A percentile compares a stretch with the other conserved stretches of the same genome.
phyloP scores from a whole-genome alignment of 352 stramenopile species.

The Phytopythium oedochilum region DNA sequence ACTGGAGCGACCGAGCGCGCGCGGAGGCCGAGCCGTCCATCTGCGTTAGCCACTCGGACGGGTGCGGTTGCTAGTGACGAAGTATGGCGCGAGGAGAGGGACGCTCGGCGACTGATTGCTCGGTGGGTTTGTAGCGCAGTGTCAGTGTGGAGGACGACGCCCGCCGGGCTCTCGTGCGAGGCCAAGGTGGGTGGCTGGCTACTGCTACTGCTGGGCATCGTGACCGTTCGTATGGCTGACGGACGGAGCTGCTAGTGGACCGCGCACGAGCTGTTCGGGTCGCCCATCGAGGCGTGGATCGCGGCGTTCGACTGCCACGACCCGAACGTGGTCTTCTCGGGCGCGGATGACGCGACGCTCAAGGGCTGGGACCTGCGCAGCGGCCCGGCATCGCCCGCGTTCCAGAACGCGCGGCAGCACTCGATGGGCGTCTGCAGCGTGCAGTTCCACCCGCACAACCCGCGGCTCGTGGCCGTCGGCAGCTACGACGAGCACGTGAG shows the following conservation, averaged over 20 bases:
- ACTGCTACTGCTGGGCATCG: neutral
- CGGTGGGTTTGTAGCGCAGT: conserved; percentile 24
- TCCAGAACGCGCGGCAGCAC: conserved; percentile 59
- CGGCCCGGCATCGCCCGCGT: conserved; percentile 21
- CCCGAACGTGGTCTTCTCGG: conserved; percentile 72
- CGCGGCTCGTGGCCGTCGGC: conserved; percentile 61
- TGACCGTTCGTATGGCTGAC: neutral
- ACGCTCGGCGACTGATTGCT: too few species aligned
- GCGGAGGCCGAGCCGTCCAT: conserved; percentile 42
- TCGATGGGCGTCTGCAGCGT: conserved; percentile 85
- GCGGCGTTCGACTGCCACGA: conserved; percentile 75
- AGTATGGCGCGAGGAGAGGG: too few species aligned
- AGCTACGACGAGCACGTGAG: conserved; percentile 84
- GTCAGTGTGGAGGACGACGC: conserved; percentile 45
- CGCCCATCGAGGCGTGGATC: conserved; percentile 83
- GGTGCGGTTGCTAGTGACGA: conserved; percentile 22
- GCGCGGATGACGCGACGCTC: conserved; percentile 68
- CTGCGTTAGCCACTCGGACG: conserved; percentile 80
- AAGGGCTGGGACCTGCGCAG: conserved; percentile 78
- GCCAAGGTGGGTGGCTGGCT: conserved; percentile 26
- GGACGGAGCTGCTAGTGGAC: conserved; percentile 35
- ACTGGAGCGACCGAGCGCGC: conserved; percentile 78
- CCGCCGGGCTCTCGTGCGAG: conserved; percentile 25
- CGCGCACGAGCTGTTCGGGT: conserved; percentile 68
- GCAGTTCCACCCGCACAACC: conserved; percentile 70